Conservation (phyloP, 208 protist genomes). For the Angomonas ambiguus region DNA sequence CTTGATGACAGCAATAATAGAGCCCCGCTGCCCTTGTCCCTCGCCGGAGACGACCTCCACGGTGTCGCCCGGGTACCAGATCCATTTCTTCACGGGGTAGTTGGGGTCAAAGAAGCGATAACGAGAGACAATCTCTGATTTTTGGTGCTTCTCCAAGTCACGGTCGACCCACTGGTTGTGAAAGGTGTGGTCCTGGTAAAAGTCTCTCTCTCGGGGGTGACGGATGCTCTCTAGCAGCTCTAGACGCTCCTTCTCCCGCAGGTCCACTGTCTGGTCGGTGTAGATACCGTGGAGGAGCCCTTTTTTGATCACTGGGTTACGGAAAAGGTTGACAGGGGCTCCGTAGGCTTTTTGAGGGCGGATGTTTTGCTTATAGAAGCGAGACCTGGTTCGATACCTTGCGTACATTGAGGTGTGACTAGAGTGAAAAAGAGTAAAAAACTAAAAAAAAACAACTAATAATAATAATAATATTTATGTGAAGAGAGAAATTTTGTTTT, state of each 20-base stretch:
- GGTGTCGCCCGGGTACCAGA: constrained; percentile 85
- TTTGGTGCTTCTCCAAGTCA: constrained; percentile 69
- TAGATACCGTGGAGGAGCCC: constrained; percentile 68
- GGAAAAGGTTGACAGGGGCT: constrained; percentile 59
- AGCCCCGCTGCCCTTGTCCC: constrained; percentile 68
- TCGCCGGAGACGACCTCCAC: constrained; percentile 79
- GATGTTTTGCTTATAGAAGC: constrained; percentile 72
- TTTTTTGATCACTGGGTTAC: constrained; percentile 57
- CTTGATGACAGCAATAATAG: constrained; percentile 80
- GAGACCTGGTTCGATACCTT: constrained; percentile 72
- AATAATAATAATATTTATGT: neutral
- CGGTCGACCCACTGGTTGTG: constrained; percentile 86
- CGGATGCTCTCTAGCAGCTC: constrained; percentile 80
- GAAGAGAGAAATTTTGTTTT: neutral
- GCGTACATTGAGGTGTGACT: constrained; percentile 57
- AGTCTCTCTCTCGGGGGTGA: constrained; percentile 82
- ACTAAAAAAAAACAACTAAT: neutral
- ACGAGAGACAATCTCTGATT: constrained; percentile 34
- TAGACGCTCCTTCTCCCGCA: constrained; percentile 70
- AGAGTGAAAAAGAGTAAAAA: neutral
- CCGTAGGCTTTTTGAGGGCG: constrained; percentile 58
- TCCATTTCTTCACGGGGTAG: constrained; percentile 61
- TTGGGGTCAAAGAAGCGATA: constrained; percentile 70
- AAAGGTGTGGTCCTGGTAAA: constrained; percentile 92
- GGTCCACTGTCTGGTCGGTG: constrained; percentile 67